phyloP scores from a whole-genome alignment of 2,329 filamentous ascomycete species.

The Magnaporthiopsis poae region DNA sequence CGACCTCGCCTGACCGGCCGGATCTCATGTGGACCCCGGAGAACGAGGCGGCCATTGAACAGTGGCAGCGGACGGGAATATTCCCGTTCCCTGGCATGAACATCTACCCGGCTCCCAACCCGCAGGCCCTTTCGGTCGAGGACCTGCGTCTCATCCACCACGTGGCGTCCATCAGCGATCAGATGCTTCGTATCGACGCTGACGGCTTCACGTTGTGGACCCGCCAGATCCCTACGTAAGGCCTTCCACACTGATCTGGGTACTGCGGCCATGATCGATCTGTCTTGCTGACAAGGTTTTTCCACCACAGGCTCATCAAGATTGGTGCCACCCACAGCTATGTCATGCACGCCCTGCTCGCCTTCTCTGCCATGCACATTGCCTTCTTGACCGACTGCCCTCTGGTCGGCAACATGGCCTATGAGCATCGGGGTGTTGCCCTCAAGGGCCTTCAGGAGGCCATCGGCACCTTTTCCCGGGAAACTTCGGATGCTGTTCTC shows the following conservation, averaged over 20 bases:
- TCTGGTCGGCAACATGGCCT: constrained; percentile 77
- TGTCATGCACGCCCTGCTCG: constrained; percentile 87
- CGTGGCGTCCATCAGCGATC: constrained; percentile 73
- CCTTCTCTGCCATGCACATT: constrained; percentile 89
- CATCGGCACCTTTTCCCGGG: constrained; percentile 71
- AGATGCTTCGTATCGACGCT: constrained; percentile 66
- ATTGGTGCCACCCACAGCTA: constrained; percentile 74
- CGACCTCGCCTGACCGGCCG: constrained; percentile 51
- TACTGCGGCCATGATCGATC: constrained; percentile 11
- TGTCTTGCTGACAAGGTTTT: constrained; percentile 17
- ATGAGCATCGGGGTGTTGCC: constrained; percentile 77
- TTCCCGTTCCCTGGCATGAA: constrained; percentile 78
- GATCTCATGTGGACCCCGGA: constrained; percentile 78
- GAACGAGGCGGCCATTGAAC: constrained; percentile 68
- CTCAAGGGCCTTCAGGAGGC: constrained; percentile 81
- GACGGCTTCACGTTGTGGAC: constrained; percentile 88
- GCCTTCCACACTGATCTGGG: no score
- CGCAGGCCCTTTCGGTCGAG: constrained; percentile 62
- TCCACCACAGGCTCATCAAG: constrained; percentile 56
- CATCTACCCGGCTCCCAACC: constrained; percentile 64
- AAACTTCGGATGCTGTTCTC: constrained; percentile 82
- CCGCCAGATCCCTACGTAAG: constrained; percentile 82
- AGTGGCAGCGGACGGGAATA: constrained; percentile 73
- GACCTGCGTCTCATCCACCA: constrained; percentile 87
- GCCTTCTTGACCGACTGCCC: constrained; percentile 79